These are phyloP conservation scores for Chrysoporthe cubensis DNA, from an alignment of 2,329 filamentous ascomycete species.

Conservation along the genomic window DNA sequence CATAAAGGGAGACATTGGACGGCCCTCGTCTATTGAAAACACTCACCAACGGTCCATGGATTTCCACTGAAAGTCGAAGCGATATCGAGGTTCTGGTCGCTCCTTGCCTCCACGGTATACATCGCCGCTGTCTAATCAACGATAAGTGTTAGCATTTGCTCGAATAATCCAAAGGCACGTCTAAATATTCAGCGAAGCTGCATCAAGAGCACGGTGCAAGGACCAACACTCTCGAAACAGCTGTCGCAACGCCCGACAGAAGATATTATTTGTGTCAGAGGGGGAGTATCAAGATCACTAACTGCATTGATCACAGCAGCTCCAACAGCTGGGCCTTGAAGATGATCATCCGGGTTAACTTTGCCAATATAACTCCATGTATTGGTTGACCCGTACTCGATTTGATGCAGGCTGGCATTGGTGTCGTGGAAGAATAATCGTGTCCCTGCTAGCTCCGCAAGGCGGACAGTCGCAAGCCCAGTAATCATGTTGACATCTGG, in stretches of 20 bases:
- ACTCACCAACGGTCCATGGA: slow-evolving; percentile 10
- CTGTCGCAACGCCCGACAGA: neutral
- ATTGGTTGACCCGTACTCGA: neutral
- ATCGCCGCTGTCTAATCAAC: slow-evolving; percentile 2
- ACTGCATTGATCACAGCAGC: slow-evolving; percentile 6
- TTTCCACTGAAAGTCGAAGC: neutral
- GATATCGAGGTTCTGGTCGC: slow-evolving; percentile 14
- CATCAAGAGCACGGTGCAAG: too few species aligned
- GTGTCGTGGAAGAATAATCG: slow-evolving; percentile 17
- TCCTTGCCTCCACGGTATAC: slow-evolving; percentile 13
- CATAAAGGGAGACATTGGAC: neutral
- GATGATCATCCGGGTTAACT: slow-evolving; percentile 11
- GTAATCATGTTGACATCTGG: slow-evolving; percentile 9
- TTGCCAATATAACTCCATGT: slow-evolving; percentile 3
- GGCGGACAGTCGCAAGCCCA: slow-evolving; percentile 11
- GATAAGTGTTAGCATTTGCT: neutral
- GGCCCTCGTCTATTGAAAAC: neutral
- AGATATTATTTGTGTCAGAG: neutral
- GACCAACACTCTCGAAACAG: too few species aligned
- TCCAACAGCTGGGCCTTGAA: slow-evolving; percentile 9
- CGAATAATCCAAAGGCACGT: too few species aligned
- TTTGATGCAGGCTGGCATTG: slow-evolving; percentile 1
- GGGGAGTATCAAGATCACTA: too few species aligned
- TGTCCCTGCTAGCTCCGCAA: slow-evolving; percentile 4
- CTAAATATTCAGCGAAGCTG: too few species aligned